Conservation (phyloP, 78 protist species). For the Monosiga brevicollis region DNA sequence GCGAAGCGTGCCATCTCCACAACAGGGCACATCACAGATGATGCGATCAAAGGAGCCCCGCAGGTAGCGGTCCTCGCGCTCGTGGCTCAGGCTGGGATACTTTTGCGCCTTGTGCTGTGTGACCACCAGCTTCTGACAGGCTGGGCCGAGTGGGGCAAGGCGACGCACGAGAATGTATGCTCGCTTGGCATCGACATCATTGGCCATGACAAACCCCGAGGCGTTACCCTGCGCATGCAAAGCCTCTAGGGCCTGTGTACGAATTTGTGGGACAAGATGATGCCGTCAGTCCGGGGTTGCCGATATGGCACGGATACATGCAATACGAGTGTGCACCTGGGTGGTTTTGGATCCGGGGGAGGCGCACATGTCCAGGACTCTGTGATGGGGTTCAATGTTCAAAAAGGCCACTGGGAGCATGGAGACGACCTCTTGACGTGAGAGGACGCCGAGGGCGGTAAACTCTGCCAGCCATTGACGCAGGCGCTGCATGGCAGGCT, state of each 20-base stretch:
- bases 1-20: not conserved
- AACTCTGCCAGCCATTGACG: not conserved
- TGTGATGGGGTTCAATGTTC: constrained; percentile 33
- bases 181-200: constrained; percentile 55
- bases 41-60: constrained; percentile 59
- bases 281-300: not conserved
- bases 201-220: constrained; percentile 54
- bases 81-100: no score
- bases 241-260: not conserved
- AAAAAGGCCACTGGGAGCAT: constrained; percentile 53
- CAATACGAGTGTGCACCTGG: constrained; percentile 49
- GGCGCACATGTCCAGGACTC: constrained; percentile 75
- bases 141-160: no score
- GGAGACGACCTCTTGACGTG: constrained; percentile 52
- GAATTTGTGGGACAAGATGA: not conserved
- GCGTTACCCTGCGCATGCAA: not conserved
- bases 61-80: no score
- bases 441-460: not conserved
- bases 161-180: not conserved
- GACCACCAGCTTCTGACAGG: no score
- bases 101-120: no score
- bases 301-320: not conserved
- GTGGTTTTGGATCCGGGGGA: constrained; percentile 77
- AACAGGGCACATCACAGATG: constrained; percentile 71
- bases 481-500: not conserved